A percentile compares a stretch with the other conserved stretches of the same genome.
These are phyloP conservation scores for Colletotrichum graminicola DNA, from an alignment of 2,329 filamentous ascomycete species.

Conservation along the genomic window DNA sequence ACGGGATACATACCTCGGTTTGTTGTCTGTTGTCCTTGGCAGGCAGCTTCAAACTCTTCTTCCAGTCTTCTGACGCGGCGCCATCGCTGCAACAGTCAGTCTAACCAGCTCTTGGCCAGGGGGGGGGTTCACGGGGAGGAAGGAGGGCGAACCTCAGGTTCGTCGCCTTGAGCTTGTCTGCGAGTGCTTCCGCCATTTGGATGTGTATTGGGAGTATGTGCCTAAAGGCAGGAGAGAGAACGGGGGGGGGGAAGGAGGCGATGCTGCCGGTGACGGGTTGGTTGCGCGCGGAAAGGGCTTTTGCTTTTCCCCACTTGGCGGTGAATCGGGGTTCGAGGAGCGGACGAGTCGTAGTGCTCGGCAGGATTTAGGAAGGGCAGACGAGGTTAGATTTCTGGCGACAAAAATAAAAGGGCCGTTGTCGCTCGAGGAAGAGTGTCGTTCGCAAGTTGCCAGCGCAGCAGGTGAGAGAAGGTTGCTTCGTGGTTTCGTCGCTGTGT, in stretches of 20 bases:
- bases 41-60: constrained; percentile 78
- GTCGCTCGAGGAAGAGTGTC: constrained; percentile 8
- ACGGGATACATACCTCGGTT: constrained; percentile 74
- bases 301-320: constrained; percentile 42
- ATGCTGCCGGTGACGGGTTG: constrained; percentile 28
- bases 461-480: constrained; percentile 1
- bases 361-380: constrained; percentile 15
- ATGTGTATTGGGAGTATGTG: constrained; percentile 30
- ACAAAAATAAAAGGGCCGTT: constrained; percentile 10
- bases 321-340: constrained; percentile 28
- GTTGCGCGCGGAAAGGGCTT: constrained; percentile 36
- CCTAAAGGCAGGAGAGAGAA: constrained; percentile 23
- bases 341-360: constrained; percentile 35
- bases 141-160: constrained; percentile 54
- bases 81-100: constrained; percentile 61
- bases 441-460: background rate
- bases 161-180: constrained; percentile 58
- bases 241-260: background rate
- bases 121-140: background rate
- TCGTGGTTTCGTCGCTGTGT: constrained; percentile 27
- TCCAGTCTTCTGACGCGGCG: constrained; percentile 75
- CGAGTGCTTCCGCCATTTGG: constrained; percentile 59
- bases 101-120: constrained; percentile 29
- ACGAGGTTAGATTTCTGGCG: background rate
- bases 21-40: constrained; percentile 82